A percentile compares a stretch with the other conserved stretches of the same genome.
phyloP scores from a whole-genome alignment of 2,329 filamentous ascomycete genomes.

The Fusarium foetens region DNA sequence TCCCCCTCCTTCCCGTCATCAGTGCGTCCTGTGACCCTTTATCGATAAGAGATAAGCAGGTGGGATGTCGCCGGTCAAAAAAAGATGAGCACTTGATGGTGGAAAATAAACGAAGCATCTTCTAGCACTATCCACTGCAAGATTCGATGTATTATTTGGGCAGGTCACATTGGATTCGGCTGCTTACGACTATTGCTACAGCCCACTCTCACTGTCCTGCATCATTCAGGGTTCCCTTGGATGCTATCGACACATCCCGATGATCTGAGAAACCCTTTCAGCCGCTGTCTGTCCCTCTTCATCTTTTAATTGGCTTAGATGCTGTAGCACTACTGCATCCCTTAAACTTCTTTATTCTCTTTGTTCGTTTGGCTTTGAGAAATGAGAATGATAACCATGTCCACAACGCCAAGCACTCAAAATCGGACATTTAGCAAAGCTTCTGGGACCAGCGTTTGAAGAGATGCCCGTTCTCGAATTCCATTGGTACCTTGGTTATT shows the following conservation, averaged over 20 bases:
- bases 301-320: conserved; percentile 6
- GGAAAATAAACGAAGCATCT: not conserved
- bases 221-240: conserved; percentile 16
- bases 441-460: conserved; percentile 1
- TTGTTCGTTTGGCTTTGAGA: not conserved
- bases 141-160: not conserved
- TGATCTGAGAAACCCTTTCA: conserved; percentile 17
- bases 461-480: conserved; percentile 1
- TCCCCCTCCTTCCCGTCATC: conserved; percentile 37
- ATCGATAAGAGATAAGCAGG: conserved; percentile 32
- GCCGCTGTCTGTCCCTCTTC: not conserved
- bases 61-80: conserved; percentile 2
- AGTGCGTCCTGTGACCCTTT: conserved; percentile 33
- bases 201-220: conserved; percentile 3
- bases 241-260: conserved; percentile 20
- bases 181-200: conserved; percentile 3
- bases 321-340: conserved; percentile 1
- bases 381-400: conserved; percentile 1
- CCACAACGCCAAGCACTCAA: conserved; percentile 2
- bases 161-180: not conserved
- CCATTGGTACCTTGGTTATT: conserved; percentile 13
- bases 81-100: conserved; percentile 11
- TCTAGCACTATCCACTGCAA: not conserved
- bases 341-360: not conserved
- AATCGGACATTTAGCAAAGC: conserved; percentile 11